These are phyloP conservation scores for Amniculicola lignicola DNA, from an alignment of 495 filamentous ascomycete genomes.

Conservation along the genomic window DNA sequence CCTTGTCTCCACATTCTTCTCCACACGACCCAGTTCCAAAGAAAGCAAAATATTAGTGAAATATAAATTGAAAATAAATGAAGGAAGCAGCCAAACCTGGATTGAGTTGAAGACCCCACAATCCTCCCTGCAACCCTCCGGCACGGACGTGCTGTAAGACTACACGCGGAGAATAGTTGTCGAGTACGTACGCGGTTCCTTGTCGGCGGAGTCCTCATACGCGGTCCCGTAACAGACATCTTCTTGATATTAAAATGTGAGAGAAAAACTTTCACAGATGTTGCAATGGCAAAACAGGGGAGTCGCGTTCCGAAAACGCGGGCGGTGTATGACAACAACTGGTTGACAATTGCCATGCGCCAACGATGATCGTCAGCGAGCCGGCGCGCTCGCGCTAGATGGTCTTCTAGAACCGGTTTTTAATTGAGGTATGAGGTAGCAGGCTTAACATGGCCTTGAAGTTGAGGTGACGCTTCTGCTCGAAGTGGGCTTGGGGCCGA, in stretches of 20 bases:
- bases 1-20: constrained; percentile 27
- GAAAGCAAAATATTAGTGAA: neutral
- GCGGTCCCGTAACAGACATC: no score
- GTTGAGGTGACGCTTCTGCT: neutral
- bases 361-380: constrained; percentile 10
- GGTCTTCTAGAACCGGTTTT: constrained; percentile 28
- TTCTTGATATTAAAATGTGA: constrained; percentile 15
- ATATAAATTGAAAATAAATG: constrained; percentile 19
- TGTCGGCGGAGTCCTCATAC: constrained; percentile 4
- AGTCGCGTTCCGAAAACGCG: constrained; percentile 14
- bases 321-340: neutral
- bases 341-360: neutral
- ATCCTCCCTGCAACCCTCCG: constrained; percentile 6
- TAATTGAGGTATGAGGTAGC: constrained; percentile 4
- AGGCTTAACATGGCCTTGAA: neutral
- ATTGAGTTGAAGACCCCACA: constrained; percentile 22
- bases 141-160: constrained; percentile 9
- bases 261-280: neutral
- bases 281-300: neutral
- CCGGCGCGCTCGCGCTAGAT: constrained; percentile 20
- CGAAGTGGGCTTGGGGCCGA: constrained; percentile 1
- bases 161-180: constrained; percentile 28
- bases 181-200: neutral
- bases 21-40: constrained; percentile 12
- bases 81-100: constrained; percentile 20